Evolutionary conservation across 2,329 filamentous ascomycete species (phyloP).

Genomic region (Chrysoporthe austroafricana): DNA sequence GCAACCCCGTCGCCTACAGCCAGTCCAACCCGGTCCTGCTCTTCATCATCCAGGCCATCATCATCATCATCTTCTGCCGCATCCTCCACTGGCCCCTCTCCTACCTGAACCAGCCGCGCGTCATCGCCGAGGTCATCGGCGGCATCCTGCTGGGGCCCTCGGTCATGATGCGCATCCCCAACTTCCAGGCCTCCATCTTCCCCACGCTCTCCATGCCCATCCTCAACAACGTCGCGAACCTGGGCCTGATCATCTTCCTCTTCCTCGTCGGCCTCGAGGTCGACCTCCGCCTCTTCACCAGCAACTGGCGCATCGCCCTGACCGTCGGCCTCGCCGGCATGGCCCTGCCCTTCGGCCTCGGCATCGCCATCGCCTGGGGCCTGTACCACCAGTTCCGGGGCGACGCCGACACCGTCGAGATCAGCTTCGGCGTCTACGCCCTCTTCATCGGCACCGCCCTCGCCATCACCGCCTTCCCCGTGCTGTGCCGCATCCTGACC

Average conservation of each 20-base stretch:
- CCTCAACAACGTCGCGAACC: slow-evolving; percentile 76
- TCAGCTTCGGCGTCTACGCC: slow-evolving; percentile 59
- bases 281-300: slow-evolving; percentile 74
- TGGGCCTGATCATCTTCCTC: slow-evolving; percentile 82
- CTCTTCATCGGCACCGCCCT: slow-evolving; percentile 90
- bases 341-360: slow-evolving; percentile 80
- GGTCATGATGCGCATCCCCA: slow-evolving; percentile 83
- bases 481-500: slow-evolving; percentile 90
- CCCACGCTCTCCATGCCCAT: slow-evolving; percentile 74
- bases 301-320: slow-evolving; percentile 79
- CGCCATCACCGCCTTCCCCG: slow-evolving; percentile 89
- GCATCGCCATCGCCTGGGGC: slow-evolving; percentile 79
- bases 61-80: slow-evolving; percentile 77
- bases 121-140: slow-evolving; percentile 79
- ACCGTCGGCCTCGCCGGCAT: slow-evolving; percentile 81
- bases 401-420: slow-evolving; percentile 44
- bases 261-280: slow-evolving; percentile 90
- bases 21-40: slow-evolving; percentile 67
- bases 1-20: slow-evolving; percentile 65
- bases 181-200: slow-evolving; percentile 78
- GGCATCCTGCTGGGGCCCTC: slow-evolving; percentile 84
- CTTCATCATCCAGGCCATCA: slow-evolving; percentile 70
- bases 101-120: slow-evolving; percentile 72
- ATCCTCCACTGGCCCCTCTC: slow-evolving; percentile 73
- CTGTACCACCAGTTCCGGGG: slow-evolving; percentile 73